A percentile compares a stretch with the other conserved stretches of the same genome.
These are phyloP conservation scores for Papiliotrema laurentii DNA, from an alignment of 1,284 basidiomycete species.

Conservation along the genomic window DNA sequence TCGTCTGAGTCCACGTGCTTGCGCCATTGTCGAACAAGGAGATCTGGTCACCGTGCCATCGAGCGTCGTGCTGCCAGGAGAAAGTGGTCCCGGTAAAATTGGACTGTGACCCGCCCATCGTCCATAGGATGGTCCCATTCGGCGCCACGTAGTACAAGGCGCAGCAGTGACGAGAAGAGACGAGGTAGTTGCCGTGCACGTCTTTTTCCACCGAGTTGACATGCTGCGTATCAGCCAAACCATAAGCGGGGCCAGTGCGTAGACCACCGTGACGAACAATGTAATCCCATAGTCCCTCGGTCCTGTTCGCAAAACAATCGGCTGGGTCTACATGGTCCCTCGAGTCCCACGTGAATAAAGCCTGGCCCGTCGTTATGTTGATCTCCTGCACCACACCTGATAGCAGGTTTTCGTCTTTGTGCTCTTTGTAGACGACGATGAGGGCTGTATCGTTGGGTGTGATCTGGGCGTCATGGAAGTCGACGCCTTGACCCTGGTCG, in stretches of 20 bases:
- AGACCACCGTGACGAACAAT: constrained; percentile 12
- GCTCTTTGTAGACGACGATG: constrained; percentile 23
- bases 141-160: constrained; percentile 34
- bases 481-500: not conserved
- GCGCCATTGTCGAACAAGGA: constrained; percentile 40
- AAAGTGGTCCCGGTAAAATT: constrained; percentile 23
- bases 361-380: constrained; percentile 28
- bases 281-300: constrained; percentile 26
- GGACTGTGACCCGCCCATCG: constrained; percentile 31
- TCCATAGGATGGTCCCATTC: constrained; percentile 35
- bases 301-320: constrained; percentile 15
- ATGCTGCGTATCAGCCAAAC: constrained; percentile 20
- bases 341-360: constrained; percentile 34
- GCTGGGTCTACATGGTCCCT: constrained; percentile 28
- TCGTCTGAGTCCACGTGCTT: constrained; percentile 15
- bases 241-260: not conserved
- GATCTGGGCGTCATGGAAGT: constrained; percentile 23
- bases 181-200: constrained; percentile 35
- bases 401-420: constrained; percentile 25
- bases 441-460: constrained; percentile 38
- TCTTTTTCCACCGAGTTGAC: constrained; percentile 42
- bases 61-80: constrained; percentile 33
- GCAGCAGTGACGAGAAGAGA: constrained; percentile 35
- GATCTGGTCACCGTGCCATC: constrained; percentile 19
- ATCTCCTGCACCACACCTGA: constrained; percentile 35